phyloP scores from a whole-genome alignment of 2,329 filamentous ascomycete genomes.

The Chrysoporthe cubensis region DNA sequence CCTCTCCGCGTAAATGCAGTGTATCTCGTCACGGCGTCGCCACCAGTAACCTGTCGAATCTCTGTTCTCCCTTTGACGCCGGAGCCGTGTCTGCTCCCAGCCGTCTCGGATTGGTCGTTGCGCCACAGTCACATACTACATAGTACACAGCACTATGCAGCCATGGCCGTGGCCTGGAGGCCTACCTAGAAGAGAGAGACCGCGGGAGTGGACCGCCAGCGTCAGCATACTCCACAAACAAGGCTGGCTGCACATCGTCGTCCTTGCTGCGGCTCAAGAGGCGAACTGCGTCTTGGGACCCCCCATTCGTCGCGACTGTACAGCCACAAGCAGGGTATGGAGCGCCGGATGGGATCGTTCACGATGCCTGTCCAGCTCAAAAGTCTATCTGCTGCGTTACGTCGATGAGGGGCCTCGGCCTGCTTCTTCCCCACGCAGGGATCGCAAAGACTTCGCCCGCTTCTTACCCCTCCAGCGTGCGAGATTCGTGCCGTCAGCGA shows the following conservation, averaged over 20 bases:
- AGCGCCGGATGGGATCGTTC: neutral
- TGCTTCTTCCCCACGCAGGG: neutral
- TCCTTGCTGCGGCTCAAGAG: constrained; percentile 8
- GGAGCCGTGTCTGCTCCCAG: neutral
- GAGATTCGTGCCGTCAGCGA: too few relatives aligned
- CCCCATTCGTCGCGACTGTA: constrained; percentile 13
- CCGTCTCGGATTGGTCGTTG: constrained; percentile 8
- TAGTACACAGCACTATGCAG: neutral
- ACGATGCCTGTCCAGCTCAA: constrained; percentile 16
- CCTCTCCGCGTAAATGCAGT: constrained; percentile 11
- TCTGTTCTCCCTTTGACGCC: constrained; percentile 11
- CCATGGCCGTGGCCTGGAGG: neutral
- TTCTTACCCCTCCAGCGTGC: too few relatives aligned
- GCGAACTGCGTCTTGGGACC: constrained; percentile 1
- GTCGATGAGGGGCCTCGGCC: neutral
- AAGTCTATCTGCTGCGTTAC: neutral
- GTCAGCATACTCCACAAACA: constrained; percentile 23
- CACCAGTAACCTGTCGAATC: neutral
- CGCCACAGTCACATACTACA: neutral
- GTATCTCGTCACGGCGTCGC: constrained; percentile 17
- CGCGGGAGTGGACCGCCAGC: constrained; percentile 18
- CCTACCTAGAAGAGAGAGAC: constrained; percentile 12
- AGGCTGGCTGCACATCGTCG: constrained; percentile 22
- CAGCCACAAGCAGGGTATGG: constrained; percentile 4
- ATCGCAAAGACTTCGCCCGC: too few relatives aligned